Base-by-base conservation (phyloP, 345 rosid genomes). In the Gossypium anomalum region DNA sequence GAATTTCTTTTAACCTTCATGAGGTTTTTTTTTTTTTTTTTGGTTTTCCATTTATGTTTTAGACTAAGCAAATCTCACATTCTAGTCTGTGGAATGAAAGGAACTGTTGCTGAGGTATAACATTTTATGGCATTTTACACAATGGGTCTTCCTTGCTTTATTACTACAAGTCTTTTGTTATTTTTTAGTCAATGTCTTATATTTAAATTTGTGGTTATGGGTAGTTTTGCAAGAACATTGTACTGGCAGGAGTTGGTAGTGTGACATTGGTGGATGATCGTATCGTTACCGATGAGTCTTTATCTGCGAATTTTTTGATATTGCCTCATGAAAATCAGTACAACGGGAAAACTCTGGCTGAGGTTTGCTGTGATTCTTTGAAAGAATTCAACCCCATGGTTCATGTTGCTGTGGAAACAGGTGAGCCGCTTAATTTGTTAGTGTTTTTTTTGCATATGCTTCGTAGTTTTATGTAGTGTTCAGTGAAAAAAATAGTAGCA, bases 141-240 rank as follows among this genome's bases (percentile, higher is more conserved):
- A 49, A 14, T 51, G n/a, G 41, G 41, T 3, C 29, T 70, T 51
- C 6, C 23, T 13, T 55, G 13, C 29, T 71, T 22, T 52, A 17
- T n/a, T n/a, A 14, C 6, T 25, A 6, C 38, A 23, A 14, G 57
- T 51, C 7, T 41, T 10, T n/a, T 41, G 22, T 3, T 44, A 45
- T 45, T 66, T 45, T 45, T 8, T 45, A 38, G 23, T 38, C 49
- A 20, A 19, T 59, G 3, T 22, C 17, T 53, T 7, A 70, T 10
- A 12, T 48, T 56, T 61, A 70, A 8, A 27, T 43, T 57, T 62
- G 27, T 74, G 38, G 17, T 17, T 71, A 10, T 53, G 82, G 25
- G 67, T 82, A 95, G 99, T 93, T 95, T 83, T 95, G 98, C 89
- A 95, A 95, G 87, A 95, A 95, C 82, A 86, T 95, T 75, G 99